phyloP scores from a whole-genome alignment of 164 flowering plant genomes.

The Chimonanthus praecox region DNA sequence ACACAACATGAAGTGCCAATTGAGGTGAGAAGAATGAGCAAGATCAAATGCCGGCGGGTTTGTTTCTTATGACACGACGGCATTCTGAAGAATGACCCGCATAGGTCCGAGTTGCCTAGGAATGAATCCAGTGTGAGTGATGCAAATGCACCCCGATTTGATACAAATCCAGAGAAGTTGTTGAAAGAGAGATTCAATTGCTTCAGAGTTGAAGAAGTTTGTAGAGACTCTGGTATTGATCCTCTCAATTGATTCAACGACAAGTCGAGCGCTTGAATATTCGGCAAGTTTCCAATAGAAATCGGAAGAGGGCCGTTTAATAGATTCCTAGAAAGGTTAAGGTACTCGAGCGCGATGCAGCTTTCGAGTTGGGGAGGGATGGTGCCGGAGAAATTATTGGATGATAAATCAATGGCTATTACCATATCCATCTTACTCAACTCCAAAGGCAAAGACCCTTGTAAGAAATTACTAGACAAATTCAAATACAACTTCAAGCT shows the following conservation, averaged over 20 bases:
- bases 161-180: constrained; percentile 57
- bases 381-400: constrained; percentile 53
- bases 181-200: constrained; percentile 71
- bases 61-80: constrained; percentile 31
- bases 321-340: constrained; percentile 58
- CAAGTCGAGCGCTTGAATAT: constrained; percentile 56
- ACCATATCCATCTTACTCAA: constrained; percentile 93
- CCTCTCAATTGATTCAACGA: constrained; percentile 62
- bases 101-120: constrained; percentile 54
- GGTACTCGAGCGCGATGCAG: constrained; percentile 82
- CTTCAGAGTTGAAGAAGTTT: constrained; percentile 47
- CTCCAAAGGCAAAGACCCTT: constrained; percentile 70
- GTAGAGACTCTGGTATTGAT: constrained; percentile 48
- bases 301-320: constrained; percentile 51
- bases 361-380: constrained; percentile 75
- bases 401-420: constrained; percentile 69
- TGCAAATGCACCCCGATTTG: constrained; percentile 50
- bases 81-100: constrained; percentile 62
- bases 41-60: constrained; percentile 13
- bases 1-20: constrained; percentile 23
- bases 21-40: constrained; percentile 39
- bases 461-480: constrained; percentile 54
- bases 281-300: constrained; percentile 60
- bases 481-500: constrained; percentile 81
- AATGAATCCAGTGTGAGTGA: constrained; percentile 43